Base-by-base conservation (phyloP, 176 grass and related monocot genomes). In the Carex scoparia region DNA sequence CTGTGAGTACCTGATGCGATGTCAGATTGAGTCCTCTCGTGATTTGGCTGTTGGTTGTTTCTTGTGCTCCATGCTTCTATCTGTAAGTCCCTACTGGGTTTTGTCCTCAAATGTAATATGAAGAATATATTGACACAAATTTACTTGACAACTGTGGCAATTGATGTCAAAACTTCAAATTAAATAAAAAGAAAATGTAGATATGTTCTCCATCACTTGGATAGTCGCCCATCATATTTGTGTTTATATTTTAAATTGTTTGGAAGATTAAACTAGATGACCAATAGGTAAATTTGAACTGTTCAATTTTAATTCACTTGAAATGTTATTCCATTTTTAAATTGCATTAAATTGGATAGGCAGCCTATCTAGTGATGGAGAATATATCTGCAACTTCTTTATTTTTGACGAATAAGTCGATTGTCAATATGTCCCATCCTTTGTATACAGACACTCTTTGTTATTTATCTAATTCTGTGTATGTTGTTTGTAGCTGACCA, bases 1-100 rank as follows among this genome's bases (percentile, higher is more conserved):
- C 82, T 98, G 89, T 0, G 93, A 98, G 88, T 98, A 92, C 88
- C 84, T 98, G 76, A 95, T 98, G 93, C 89, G 93, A 32, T 98
- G 91, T 81, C 93, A 89, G 49, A 89, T 98, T 86, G 89, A 94
- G 57, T 94, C 91, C 82, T 72, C 88, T 86, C 89, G 58, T 82
- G 95, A 98, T 93, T 77, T 70, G 76, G 89, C 89, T 90, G 38
- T 93, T 86, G 95, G 93, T 85, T 98, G 92, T 84, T 98, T 98
- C 84, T 86, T 98, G 71, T 95, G 93, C 84, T 98, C 91, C 44
- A 87, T 95, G 93, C 91, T 98, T 70, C 91, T 95, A 80, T 83
- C 80, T 84, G 95, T 98, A 65, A 23, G 86, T 79, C 46, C 59
- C 40, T 86, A 46, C 38, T 66, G 57, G 37, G 73, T 56, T 77